Evolutionary conservation across 2,329 filamentous ascomycete species (phyloP).

Genomic region (Diaporthe sp.): DNA sequence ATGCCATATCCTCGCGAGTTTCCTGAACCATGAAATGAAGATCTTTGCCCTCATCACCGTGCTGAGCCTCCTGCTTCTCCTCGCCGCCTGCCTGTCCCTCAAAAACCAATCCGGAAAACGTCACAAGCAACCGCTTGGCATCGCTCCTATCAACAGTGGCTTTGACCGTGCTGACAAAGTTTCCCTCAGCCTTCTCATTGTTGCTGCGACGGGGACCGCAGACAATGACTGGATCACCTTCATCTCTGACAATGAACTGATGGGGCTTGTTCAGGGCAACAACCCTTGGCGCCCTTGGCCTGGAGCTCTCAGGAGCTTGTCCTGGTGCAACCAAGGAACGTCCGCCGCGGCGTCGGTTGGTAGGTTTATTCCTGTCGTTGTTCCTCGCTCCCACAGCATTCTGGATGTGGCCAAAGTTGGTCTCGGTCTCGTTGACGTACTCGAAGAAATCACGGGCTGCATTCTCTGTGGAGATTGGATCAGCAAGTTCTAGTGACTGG

Average conservation of each 20-base stretch:
- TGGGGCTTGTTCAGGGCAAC: background rate
- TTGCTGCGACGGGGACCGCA: constrained; percentile 1
- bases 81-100: background rate
- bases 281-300: background rate
- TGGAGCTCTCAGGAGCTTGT: background rate
- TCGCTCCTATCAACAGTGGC: background rate
- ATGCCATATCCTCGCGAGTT: background rate
- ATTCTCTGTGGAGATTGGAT: background rate
- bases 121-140: constrained; percentile 27
- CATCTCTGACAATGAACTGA: background rate
- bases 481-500: background rate
- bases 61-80: background rate
- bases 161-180: background rate
- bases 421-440: constrained; percentile 34
- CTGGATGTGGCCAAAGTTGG: constrained; percentile 33
- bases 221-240: background rate
- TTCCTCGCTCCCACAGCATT: background rate
- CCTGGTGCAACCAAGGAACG: background rate
- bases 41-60: constrained; percentile 8
- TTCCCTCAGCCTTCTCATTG: background rate
- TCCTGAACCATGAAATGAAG: background rate
- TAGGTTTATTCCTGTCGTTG: background rate
- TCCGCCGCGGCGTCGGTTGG: background rate
- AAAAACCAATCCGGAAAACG: constrained; percentile 24
- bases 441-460: constrained; percentile 37